Base-by-base conservation (phyloP, 805 yeast species). In the Candida sonorensis region DNA sequence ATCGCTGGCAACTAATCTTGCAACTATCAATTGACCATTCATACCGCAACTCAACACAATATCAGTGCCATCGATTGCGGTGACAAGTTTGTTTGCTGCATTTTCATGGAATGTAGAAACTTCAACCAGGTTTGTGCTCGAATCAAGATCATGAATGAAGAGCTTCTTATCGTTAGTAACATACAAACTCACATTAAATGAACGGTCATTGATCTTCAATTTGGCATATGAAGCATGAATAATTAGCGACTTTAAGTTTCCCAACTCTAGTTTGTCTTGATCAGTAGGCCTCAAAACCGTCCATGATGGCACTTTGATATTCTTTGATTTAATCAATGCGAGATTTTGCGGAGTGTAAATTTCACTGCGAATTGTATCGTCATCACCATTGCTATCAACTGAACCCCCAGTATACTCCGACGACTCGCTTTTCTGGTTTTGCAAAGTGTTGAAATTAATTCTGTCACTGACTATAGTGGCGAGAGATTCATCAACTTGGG, bases 401-500 rank as follows among this genome's bases (percentile, higher is more conserved):
- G n/a, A n/a, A n/a, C n/a, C n/a, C n/a, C n/a, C n/a, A n/a, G n/a
- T n/a, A n/a, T n/a, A n/a, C n/a, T n/a, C n/a, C n/a, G n/a, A n/a
- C n/a, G n/a, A n/a, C 15, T 36, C 34, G 4, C 23, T 30, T 5
- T 23, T 22, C 14, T 35, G 35, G 2, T 35, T 27, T 27, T 40
- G 34, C 25, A 50, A 29, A 21, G 41, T 40, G 7, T 47, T 31
- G 35, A 49, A 60, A 17, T 50, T 45, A 12, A 49, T 35, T 22
- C 66, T 38, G 37, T 62, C 69, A 4, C 40, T 38, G 8, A 67
- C 41, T 4, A 66, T 63, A 1, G 56, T 47, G 20, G 48, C 51
- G 15, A 67, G 42, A 0, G 64, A 42, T 38, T 63, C 70, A 17
- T 55, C 63, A 2, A 57, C 31, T 4, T 38, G 27, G n/a, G 14